Conservation (phyloP, 1,139 yeast species). For the Lodderomyces parapsilosis region DNA sequence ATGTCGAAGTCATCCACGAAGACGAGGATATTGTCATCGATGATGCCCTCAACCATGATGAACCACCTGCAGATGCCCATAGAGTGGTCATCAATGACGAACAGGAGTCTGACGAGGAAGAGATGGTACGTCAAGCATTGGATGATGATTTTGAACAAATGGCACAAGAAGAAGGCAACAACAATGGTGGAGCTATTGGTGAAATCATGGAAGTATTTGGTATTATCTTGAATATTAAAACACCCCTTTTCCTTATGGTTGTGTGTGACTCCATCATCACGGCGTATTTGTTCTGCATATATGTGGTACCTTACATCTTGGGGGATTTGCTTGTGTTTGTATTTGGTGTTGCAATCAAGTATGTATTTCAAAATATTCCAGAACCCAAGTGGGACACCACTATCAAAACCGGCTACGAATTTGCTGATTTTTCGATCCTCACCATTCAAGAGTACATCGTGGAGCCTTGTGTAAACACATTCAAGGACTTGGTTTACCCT, state of each 20-base stretch:
- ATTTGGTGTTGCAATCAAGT: slow-evolving; percentile 12
- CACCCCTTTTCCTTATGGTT: slow-evolving; percentile 37
- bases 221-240: slow-evolving; percentile 30
- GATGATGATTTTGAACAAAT: slow-evolving; percentile 1
- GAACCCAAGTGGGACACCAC: not conserved
- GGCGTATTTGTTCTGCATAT: slow-evolving; percentile 44
- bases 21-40: slow-evolving; percentile 1
- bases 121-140: slow-evolving; percentile 7
- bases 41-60: slow-evolving; percentile 4
- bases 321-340: slow-evolving; percentile 37
- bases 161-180: slow-evolving; percentile 3
- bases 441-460: not conserved
- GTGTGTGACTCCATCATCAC: slow-evolving; percentile 44
- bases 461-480: slow-evolving; percentile 19
- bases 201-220: slow-evolving; percentile 39
- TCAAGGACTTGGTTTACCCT: slow-evolving; percentile 21
- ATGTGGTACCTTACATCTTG: slow-evolving; percentile 53
- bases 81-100: slow-evolving; percentile 3
- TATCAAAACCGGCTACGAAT: slow-evolving; percentile 8
- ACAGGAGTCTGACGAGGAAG: slow-evolving; percentile 7
- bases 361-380: not conserved
- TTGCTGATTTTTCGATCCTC: slow-evolving; percentile 12
- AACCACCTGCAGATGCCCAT: slow-evolving; percentile 6
- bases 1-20: slow-evolving; percentile 5
- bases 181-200: slow-evolving; percentile 18